Evolutionary conservation across 495 filamentous ascomycete genomes (phyloP).

Genomic region (Hypomontagnella monticulosa): DNA sequence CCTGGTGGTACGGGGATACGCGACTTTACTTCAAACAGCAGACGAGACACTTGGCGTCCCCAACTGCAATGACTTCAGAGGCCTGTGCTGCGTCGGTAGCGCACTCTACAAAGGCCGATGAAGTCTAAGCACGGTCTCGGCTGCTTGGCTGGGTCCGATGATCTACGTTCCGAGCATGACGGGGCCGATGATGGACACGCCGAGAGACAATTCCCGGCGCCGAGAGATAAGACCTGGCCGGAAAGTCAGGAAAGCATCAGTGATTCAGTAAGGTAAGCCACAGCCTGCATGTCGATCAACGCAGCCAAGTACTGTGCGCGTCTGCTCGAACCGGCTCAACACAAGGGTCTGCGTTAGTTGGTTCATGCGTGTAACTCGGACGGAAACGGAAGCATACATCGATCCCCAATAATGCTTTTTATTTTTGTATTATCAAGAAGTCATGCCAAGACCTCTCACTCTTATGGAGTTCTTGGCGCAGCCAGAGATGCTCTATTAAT

Average conservation of each 20-base stretch:
- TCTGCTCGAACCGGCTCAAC: background rate
- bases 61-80: background rate
- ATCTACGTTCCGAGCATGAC: conserved; percentile 13
- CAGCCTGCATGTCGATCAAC: conserved; percentile 7
- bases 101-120: conserved; percentile 9
- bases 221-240: background rate
- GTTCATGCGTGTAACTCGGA: conserved; percentile 13
- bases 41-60: conserved; percentile 8
- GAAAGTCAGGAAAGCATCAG: conserved; percentile 1
- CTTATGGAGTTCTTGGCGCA: conserved; percentile 20
- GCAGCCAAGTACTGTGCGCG: background rate
- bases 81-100: background rate
- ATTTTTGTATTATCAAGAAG: conserved; percentile 1
- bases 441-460: conserved; percentile 13
- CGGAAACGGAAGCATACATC: conserved; percentile 9
- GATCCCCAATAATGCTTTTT: conserved; percentile 4
- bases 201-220: conserved; percentile 10
- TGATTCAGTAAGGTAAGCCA: conserved; percentile 23
- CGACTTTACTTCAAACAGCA: conserved; percentile 8
- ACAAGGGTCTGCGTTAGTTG: background rate
- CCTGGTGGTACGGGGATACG: background rate
- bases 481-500: conserved; percentile 1
- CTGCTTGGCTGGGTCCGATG: conserved; percentile 17
- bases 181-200: conserved; percentile 11
- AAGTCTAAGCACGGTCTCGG: conserved; percentile 8